Evolutionary conservation across 495 filamentous ascomycete genomes (phyloP).

Genomic region (Choiromyces venosus): DNA sequence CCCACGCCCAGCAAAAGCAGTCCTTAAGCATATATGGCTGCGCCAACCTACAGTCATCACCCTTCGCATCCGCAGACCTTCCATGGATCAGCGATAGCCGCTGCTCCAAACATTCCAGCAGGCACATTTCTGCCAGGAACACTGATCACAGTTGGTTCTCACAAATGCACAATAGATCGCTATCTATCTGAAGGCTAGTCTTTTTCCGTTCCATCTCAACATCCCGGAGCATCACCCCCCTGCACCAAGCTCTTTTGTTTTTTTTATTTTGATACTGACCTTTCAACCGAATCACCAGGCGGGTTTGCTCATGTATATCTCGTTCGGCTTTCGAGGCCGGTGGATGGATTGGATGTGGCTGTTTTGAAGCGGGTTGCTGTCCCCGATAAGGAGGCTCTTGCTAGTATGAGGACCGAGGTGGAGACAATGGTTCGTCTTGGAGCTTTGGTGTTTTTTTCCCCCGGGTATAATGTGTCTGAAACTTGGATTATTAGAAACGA

Average conservation of each 20-base stretch:
- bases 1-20: constrained; percentile 8
- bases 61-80: constrained; percentile 39
- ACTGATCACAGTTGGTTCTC: constrained; percentile 88
- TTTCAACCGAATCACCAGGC: constrained; percentile 43
- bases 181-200: constrained; percentile 79
- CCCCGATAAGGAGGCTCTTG: constrained; percentile 85
- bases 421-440: constrained; percentile 70
- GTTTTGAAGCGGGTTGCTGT: constrained; percentile 97
- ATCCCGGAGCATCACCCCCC: neutral
- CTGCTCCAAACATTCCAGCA: constrained; percentile 58
- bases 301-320: constrained; percentile 98
- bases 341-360: constrained; percentile 76
- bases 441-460: constrained; percentile 12
- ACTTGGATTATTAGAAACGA: constrained; percentile 57
- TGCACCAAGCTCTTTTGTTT: constrained; percentile 6
- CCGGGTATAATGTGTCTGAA: constrained; percentile 28
- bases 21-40: constrained; percentile 40
- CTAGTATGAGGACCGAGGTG: constrained; percentile 95
- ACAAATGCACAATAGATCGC: constrained; percentile 92
- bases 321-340: constrained; percentile 70
- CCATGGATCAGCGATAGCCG: constrained; percentile 42
- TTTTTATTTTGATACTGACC: neutral
- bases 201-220: constrained; percentile 14
- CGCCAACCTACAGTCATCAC: constrained; percentile 40
- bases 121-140: constrained; percentile 91